A percentile compares a stretch with the other conserved stretches of the same genome.
phyloP scores from a whole-genome alignment of 768 basidiomycete species.

The Boletus tomentosulus region DNA sequence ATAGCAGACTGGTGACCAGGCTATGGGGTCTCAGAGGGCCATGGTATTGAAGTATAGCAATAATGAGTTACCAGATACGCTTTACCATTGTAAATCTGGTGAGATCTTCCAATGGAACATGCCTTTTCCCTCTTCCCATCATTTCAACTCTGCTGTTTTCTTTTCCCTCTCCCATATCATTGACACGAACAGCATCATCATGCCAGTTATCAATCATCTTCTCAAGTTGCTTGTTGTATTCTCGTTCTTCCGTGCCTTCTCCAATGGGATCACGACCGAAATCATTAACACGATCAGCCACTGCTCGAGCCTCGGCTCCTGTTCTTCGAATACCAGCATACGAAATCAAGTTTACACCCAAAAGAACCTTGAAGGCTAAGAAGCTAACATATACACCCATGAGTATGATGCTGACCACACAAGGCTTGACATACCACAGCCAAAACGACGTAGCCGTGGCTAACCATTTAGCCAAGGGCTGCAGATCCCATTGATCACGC shows the following conservation, averaged over 20 bases:
- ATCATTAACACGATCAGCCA: constrained; percentile 76
- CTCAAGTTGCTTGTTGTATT: constrained; percentile 80
- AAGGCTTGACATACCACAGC: constrained; percentile 67
- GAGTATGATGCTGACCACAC: neutral
- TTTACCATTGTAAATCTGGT: constrained; percentile 97
- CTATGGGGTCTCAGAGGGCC: too few species aligned
- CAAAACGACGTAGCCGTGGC: constrained; percentile 68
- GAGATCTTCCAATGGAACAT: constrained; percentile 79
- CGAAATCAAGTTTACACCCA: constrained; percentile 82
- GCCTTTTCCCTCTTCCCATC: constrained; percentile 35
- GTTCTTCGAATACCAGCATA: constrained; percentile 72
- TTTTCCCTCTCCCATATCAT: constrained; percentile 67
- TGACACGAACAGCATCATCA: constrained; percentile 63
- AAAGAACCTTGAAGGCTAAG: constrained; percentile 85
- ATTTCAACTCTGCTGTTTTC: constrained; percentile 15
- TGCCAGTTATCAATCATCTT: constrained; percentile 59
- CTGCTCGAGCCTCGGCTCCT: constrained; percentile 74
- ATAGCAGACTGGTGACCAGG: too few species aligned
- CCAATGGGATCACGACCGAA: constrained; percentile 90
- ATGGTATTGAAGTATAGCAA: too few species aligned
- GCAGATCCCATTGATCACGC: constrained; percentile 38
- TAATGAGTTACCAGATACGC: constrained; percentile 58
- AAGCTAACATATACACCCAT: constrained; percentile 42
- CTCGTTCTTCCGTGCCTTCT: constrained; percentile 83
- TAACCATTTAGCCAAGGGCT: constrained; percentile 53